These are phyloP conservation scores for Lactarius evosmus DNA, from an alignment of 768 basidiomycete genomes.

Conservation along the genomic window DNA sequence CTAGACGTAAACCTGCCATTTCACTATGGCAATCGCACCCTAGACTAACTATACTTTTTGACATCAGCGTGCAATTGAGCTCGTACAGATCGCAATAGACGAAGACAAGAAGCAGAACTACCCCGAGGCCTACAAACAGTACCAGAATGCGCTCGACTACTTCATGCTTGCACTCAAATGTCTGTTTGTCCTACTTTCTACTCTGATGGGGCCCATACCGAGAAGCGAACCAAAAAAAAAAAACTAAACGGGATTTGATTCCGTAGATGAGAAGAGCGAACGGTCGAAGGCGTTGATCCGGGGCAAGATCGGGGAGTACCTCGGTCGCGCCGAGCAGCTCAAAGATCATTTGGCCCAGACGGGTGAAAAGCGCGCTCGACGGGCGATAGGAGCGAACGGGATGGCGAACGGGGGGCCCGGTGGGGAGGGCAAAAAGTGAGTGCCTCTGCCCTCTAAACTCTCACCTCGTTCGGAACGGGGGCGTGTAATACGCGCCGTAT, in stretches of 20 bases:
- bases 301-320: slow-evolving; percentile 86
- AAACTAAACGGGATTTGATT: slow-evolving; percentile 1
- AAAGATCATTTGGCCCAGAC: slow-evolving; percentile 73
- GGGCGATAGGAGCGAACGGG: slow-evolving; percentile 51
- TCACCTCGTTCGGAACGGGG: slow-evolving; percentile 2
- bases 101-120: slow-evolving; percentile 93
- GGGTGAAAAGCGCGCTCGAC: slow-evolving; percentile 60
- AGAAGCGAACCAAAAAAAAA: too few relatives aligned
- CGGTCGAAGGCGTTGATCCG: slow-evolving; percentile 84
- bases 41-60: not conserved
- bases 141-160: slow-evolving; percentile 94
- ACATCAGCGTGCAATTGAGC: slow-evolving; percentile 73
- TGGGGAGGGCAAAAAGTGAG: slow-evolving; percentile 40
- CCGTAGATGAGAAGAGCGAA: slow-evolving; percentile 88
- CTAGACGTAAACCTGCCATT: slow-evolving; percentile 16
- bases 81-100: slow-evolving; percentile 90
- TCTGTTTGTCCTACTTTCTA: slow-evolving; percentile 37
- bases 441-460: slow-evolving; percentile 11
- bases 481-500: slow-evolving; percentile 13
- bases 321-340: slow-evolving; percentile 85
- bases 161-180: slow-evolving; percentile 98
- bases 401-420: slow-evolving; percentile 39
- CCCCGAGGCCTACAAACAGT: slow-evolving; percentile 88
- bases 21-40: not conserved
- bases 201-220: not conserved